Evolutionary conservation across 2,329 filamentous ascomycete species (phyloP).

Genomic region (Furcasterigmium sp.): DNA sequence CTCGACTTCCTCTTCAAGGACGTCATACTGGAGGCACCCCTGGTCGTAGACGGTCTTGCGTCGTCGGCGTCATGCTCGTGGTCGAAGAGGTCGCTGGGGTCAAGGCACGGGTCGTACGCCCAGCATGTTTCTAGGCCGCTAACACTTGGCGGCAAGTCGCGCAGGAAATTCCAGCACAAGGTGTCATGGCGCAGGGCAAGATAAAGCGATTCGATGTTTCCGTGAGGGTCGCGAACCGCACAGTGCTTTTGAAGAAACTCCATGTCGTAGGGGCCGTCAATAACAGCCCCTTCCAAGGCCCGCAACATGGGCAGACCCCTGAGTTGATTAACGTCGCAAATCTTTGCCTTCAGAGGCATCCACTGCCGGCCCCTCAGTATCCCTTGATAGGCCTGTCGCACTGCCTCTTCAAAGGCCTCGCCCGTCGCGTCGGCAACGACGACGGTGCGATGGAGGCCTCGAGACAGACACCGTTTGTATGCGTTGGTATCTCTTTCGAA

Average conservation of each 20-base stretch:
- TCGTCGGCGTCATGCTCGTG: conserved; percentile 29
- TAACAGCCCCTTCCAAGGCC: conserved; percentile 39
- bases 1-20: conserved; percentile 46
- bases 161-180: conserved; percentile 51
- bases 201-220: conserved; percentile 54
- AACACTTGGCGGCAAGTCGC: conserved; percentile 39
- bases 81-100: conserved; percentile 31
- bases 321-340: conserved; percentile 50
- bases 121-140: conserved; percentile 51
- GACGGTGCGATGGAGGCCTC: conserved; percentile 53
- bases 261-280: conserved; percentile 38
- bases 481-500: conserved; percentile 58
- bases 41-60: conserved; percentile 19
- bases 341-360: conserved; percentile 53
- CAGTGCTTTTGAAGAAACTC: conserved; percentile 49
- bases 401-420: conserved; percentile 41
- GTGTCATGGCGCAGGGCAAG: conserved; percentile 50
- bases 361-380: conserved; percentile 46
- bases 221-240: conserved; percentile 48
- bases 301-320: conserved; percentile 55
- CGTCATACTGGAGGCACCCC: conserved; percentile 14
- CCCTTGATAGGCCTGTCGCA: conserved; percentile 42
- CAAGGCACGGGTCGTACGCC: conserved; percentile 45
- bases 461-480: conserved; percentile 56
- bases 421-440: conserved; percentile 45